Evolutionary conservation across 805 yeast genomes (phyloP).

Genomic region (Saturnispora silvae): DNA sequence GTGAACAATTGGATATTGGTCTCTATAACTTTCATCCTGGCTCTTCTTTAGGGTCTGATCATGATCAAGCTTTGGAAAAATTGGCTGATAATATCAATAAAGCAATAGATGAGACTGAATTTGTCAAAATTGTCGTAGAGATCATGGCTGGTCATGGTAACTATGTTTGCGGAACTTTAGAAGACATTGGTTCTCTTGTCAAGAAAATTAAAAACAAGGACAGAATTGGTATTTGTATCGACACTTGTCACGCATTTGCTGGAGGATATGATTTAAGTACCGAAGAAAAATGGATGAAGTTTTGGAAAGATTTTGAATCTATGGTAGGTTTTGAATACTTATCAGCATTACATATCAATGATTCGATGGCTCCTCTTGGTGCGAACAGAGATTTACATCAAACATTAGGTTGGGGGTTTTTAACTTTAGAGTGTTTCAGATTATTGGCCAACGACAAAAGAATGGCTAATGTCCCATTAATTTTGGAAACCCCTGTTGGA

Average conservation of each 20-base stretch:
- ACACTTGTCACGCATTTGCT: conserved; percentile 93
- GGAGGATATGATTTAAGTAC: conserved; percentile 87
- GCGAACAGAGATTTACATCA: conserved; percentile 91
- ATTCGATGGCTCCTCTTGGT: conserved; percentile 87
- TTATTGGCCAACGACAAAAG: conserved; percentile 58
- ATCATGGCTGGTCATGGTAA: conserved; percentile 98
- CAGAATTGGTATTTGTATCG: conserved; percentile 92
- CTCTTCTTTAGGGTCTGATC: conserved; percentile 64
- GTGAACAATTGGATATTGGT: conserved; percentile 79
- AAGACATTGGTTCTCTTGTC: conserved; percentile 69
- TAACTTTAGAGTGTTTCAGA: conserved; percentile 80
- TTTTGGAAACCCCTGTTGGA: conserved; percentile 78
- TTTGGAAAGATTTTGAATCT: conserved; percentile 70
- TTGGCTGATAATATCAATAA: conserved; percentile 72
- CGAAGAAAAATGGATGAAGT: conserved; percentile 43
- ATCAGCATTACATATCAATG: conserved; percentile 79
- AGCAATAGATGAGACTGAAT: conserved; percentile 62
- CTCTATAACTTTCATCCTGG: conserved; percentile 92
- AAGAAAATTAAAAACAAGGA: conserved; percentile 66
- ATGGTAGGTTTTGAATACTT: conserved; percentile 67
- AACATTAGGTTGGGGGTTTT: conserved; percentile 75
- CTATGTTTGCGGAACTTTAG: conserved; percentile 70
- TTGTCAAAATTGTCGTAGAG: conserved; percentile 83
- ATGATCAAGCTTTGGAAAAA: conserved; percentile 48
- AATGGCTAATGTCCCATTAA: conserved; percentile 59